Conservation (phyloP, 768 basidiomycete species). For the Cantharellus anzutake region DNA sequence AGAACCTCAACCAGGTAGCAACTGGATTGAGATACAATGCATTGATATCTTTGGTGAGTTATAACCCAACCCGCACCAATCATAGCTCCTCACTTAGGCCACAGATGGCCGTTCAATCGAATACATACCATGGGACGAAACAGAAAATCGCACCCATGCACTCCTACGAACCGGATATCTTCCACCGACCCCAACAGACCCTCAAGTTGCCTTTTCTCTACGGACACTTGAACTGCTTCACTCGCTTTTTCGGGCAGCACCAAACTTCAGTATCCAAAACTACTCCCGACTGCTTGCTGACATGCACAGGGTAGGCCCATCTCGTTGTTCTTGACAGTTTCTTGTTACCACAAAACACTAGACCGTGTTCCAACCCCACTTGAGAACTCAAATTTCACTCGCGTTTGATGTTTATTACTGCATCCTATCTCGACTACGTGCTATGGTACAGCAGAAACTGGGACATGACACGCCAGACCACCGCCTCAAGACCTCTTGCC, state of each 20-base stretch:
- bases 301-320: constrained; percentile 11
- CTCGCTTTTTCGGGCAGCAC: neutral
- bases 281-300: constrained; percentile 15
- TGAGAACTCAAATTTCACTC: constrained; percentile 13
- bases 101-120: no score
- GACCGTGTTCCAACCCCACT: constrained; percentile 13
- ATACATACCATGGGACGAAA: no score
- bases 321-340: neutral
- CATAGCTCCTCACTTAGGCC: no score
- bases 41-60: no score
- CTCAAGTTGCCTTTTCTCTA: neutral
- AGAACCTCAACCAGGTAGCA: no score
- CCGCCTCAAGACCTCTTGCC: constrained; percentile 19
- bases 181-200: neutral
- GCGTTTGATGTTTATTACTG: constrained; percentile 22
- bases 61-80: no score
- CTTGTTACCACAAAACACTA: constrained; percentile 2
- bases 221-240: neutral
- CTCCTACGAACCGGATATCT: neutral
- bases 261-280: constrained; percentile 13
- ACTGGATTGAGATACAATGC: no score
- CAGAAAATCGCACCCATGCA: neutral
- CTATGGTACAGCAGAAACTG: constrained; percentile 12
- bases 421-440: constrained; percentile 12
- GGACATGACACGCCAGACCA: constrained; percentile 17